Percentiles rank a stretch among this genome's conserved stretches.
Conservation (phyloP, 1,284 basidiomycete species). For the Cryptococcus sp. region DNA sequence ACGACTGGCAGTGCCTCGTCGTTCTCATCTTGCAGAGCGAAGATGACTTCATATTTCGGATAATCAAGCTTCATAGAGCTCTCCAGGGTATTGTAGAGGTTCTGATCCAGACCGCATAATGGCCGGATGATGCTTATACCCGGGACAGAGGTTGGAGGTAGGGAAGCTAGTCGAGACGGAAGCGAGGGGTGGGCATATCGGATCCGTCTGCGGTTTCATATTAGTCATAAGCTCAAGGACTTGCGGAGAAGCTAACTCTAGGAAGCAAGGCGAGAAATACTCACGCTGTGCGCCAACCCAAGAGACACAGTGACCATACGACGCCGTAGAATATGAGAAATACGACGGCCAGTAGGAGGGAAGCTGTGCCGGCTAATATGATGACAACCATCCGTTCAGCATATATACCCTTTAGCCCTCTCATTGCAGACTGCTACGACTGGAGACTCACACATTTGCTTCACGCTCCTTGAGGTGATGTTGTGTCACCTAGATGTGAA, state of each 20-base stretch:
- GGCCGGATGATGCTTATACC: constrained; percentile 90
- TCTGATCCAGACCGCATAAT: constrained; percentile 86
- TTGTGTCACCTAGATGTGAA: too few relatives aligned
- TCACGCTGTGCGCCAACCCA: constrained; percentile 78
- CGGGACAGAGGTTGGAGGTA: constrained; percentile 61
- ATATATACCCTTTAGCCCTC: too few relatives aligned
- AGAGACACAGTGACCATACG: constrained; percentile 71
- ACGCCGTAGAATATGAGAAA: constrained; percentile 69
- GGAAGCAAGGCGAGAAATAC: constrained; percentile 43
- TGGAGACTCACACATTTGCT: too few relatives aligned
- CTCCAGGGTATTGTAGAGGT: constrained; percentile 89
- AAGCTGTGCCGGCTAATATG: constrained; percentile 7
- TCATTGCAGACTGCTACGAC: too few relatives aligned
- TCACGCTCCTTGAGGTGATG: too few relatives aligned
- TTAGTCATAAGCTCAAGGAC: not conserved
- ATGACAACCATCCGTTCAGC: too few relatives aligned
- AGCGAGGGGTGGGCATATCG: constrained; percentile 63
- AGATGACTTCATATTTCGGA: constrained; percentile 80
- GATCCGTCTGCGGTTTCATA: constrained; percentile 59
- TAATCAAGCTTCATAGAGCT: constrained; percentile 87
- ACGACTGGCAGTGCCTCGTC: constrained; percentile 83
- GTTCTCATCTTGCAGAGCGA: constrained; percentile 75
- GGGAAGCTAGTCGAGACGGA: constrained; percentile 64
- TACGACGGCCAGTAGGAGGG: constrained; percentile 53
- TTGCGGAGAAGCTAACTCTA: not conserved